A percentile compares a stretch with the other conserved stretches of the same genome.
These are phyloP conservation scores for Ceratocystis colombiana DNA, from an alignment of 2,329 filamentous ascomycete species.

Conservation along the genomic window DNA sequence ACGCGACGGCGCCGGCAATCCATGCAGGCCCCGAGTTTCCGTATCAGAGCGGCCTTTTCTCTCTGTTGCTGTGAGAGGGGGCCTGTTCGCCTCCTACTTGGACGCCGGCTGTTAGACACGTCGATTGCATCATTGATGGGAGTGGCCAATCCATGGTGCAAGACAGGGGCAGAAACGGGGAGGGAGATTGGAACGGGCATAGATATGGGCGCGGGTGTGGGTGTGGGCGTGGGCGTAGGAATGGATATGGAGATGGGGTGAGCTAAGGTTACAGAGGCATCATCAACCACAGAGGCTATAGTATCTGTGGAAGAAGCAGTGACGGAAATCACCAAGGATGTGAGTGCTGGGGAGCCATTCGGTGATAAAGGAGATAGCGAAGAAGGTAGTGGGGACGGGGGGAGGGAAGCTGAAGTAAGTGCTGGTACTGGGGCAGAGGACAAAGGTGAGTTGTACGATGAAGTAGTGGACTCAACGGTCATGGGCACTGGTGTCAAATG, in stretches of 20 bases:
- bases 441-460: constrained; percentile 37
- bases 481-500: constrained; percentile 3
- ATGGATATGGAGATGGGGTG: neutral
- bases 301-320: neutral
- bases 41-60: constrained; percentile 49
- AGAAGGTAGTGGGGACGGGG: neutral
- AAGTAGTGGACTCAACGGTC: constrained; percentile 39
- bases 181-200: constrained; percentile 37
- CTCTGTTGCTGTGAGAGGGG: constrained; percentile 49
- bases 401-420: constrained; percentile 24
- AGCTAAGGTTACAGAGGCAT: neutral
- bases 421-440: constrained; percentile 29
- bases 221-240: neutral
- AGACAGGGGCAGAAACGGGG: constrained; percentile 39
- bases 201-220: neutral
- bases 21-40: constrained; percentile 48
- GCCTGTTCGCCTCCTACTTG: constrained; percentile 49
- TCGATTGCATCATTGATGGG: constrained; percentile 47
- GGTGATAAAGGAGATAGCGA: neutral
- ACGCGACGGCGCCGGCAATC: constrained; percentile 49
- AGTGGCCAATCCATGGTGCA: constrained; percentile 30
- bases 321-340: neutral
- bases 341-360: neutral
- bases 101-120: constrained; percentile 43
- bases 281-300: neutral